Percentiles rank a stretch among this genome's conserved stretches.
Conservation (phyloP, 2,329 filamentous ascomycete species). For the Fusarium protoensiforme region DNA sequence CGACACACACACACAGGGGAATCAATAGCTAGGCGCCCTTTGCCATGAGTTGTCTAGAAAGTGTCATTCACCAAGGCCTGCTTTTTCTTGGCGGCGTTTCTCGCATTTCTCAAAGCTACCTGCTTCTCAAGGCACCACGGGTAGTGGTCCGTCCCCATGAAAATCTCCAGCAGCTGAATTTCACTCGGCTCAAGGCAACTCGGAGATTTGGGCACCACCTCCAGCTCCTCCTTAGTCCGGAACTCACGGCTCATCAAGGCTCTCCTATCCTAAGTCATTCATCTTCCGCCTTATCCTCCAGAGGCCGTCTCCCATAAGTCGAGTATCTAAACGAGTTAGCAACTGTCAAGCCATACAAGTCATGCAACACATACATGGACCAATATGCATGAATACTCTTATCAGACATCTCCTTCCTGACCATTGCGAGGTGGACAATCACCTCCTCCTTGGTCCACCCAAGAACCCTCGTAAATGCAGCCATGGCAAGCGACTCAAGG, state of each 20-base stretch:
- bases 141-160: neutral
- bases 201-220: neutral
- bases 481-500: slow-evolving; percentile 11
- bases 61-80: neutral
- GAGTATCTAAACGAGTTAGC: slow-evolving; percentile 18
- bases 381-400: slow-evolving; percentile 35
- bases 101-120: neutral
- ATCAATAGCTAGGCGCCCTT: too few relatives aligned
- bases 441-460: slow-evolving; percentile 23
- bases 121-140: neutral
- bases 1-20: too few relatives aligned
- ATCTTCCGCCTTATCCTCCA: neutral
- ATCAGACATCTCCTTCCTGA: slow-evolving; percentile 26
- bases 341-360: fast-evolving
- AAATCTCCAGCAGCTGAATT: neutral
- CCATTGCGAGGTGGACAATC: slow-evolving; percentile 9
- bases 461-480: slow-evolving; percentile 23
- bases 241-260: neutral
- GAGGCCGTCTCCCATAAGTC: slow-evolving; percentile 7
- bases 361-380: slow-evolving; percentile 5
- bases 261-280: neutral
- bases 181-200: neutral
- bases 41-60: too few relatives aligned
- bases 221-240: neutral
- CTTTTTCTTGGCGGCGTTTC: neutral